phyloP scores from a whole-genome alignment of 1,139 yeast genomes.

The Suhomyces coccinellae region DNA sequence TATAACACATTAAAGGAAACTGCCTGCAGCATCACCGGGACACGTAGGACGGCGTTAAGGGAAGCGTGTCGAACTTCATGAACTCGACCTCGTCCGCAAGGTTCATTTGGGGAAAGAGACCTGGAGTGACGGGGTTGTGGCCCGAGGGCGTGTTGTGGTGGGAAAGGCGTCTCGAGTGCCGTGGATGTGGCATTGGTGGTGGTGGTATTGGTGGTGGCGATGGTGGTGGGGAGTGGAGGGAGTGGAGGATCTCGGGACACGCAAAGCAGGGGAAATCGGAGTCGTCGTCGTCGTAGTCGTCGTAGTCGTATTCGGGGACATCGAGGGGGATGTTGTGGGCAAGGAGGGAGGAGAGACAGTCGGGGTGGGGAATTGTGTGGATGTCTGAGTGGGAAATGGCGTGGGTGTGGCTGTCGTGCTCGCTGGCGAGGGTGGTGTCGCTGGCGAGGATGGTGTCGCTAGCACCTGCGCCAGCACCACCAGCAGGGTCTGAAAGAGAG shows the following conservation, averaged over 20 bases:
- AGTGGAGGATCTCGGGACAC: neutral
- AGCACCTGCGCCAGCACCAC: too few species aligned
- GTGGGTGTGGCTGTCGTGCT: neutral
- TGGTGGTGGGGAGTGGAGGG: too few species aligned
- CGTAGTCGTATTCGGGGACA: slow-evolving; percentile 6
- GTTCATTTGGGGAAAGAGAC: slow-evolving; percentile 41
- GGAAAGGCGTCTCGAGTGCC: neutral
- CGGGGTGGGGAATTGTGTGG: neutral
- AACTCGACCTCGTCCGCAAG: slow-evolving; percentile 26
- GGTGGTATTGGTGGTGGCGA: too few species aligned
- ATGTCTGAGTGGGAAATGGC: too few species aligned
- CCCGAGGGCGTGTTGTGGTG: slow-evolving; percentile 16
- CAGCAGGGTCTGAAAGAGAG: too few species aligned
- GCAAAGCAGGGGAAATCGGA: neutral
- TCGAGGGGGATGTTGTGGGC: neutral
- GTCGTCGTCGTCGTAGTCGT: slow-evolving; percentile 11
- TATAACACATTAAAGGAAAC: slow-evolving; percentile 3
- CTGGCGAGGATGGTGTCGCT: too few species aligned
- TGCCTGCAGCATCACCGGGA: slow-evolving; percentile 9
- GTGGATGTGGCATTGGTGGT: neutral
- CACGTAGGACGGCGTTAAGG: slow-evolving; percentile 32
- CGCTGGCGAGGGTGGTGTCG: too few species aligned
- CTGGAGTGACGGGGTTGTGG: slow-evolving; percentile 33
- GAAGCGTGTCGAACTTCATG: slow-evolving; percentile 29
- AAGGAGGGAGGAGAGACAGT: neutral